phyloP scores from a whole-genome alignment of 2,329 filamentous ascomycete genomes.

The Fusarium longipes region DNA sequence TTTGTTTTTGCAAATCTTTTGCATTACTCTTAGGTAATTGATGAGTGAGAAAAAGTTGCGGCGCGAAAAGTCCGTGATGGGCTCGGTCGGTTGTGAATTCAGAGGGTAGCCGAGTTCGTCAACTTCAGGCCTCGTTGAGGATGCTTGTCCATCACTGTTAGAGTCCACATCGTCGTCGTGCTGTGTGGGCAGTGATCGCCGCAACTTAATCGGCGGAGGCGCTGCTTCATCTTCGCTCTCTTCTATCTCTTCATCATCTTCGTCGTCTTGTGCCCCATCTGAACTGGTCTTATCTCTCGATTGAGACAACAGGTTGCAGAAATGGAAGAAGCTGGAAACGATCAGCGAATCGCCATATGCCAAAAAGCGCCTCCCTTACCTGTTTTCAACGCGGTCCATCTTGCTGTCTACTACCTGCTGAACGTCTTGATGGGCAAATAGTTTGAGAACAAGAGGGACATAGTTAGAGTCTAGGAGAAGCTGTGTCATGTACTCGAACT shows the following conservation, averaged over 20 bases:
- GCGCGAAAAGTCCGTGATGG: conserved; percentile 90
- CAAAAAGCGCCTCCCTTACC: conserved; percentile 61
- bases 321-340: conserved; percentile 81
- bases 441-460: conserved; percentile 88
- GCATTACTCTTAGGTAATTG: conserved; percentile 94
- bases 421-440: conserved; percentile 93
- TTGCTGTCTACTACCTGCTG: conserved; percentile 89
- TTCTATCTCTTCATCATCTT: conserved; percentile 53
- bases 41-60: conserved; percentile 96
- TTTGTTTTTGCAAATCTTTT: conserved; percentile 97
- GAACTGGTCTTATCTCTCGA: conserved; percentile 52
- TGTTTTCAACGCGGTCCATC: conserved; percentile 83
- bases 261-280: conserved; percentile 51
- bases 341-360: conserved; percentile 2
- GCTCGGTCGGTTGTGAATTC: conserved; percentile 74
- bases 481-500: conserved; percentile 96
- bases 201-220: conserved; percentile 81
- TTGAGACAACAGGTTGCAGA: conserved; percentile 79
- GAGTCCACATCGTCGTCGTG: conserved; percentile 45
- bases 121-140: conserved; percentile 67
- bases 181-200: conserved; percentile 58
- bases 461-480: conserved; percentile 95
- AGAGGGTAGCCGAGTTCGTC: conserved; percentile 90
- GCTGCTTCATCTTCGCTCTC: conserved; percentile 81
- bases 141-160: conserved; percentile 50